phyloP scores from a whole-genome alignment of 768 basidiomycete genomes.

The Gymnopilus dilepis region DNA sequence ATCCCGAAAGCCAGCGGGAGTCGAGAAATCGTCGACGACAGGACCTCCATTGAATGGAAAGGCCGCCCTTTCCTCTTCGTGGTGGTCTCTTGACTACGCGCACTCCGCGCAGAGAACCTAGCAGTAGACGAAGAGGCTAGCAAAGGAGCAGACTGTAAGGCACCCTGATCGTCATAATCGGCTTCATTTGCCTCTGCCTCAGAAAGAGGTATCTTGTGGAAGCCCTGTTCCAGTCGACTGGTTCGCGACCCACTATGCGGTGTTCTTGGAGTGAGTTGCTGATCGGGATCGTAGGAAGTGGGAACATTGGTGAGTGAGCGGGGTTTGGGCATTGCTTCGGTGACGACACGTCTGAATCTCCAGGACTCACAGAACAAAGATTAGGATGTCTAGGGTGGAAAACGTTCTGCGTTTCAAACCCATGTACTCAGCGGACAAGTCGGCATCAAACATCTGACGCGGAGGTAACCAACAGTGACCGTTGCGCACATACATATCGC shows the following conservation, averaged over 20 bases:
- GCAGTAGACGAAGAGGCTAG: constrained; percentile 51
- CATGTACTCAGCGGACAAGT: constrained; percentile 3
- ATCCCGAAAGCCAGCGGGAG: constrained; percentile 53
- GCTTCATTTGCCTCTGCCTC: constrained; percentile 43
- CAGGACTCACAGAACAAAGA: not conserved
- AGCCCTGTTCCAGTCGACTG: constrained; percentile 60
- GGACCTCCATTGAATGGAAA: constrained; percentile 21
- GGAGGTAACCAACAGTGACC: constrained; percentile 7
- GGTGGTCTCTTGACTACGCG: constrained; percentile 32
- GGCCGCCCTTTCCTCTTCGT: constrained; percentile 17
- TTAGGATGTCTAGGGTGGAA: not conserved
- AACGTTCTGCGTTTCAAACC: too few relatives aligned
- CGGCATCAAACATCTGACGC: constrained; percentile 12
- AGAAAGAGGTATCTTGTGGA: constrained; percentile 53
- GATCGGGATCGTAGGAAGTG: constrained; percentile 37
- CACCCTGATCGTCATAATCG: constrained; percentile 42
- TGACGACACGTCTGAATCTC: not conserved
- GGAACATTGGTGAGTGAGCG: constrained; percentile 44
- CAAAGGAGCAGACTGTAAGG: constrained; percentile 52
- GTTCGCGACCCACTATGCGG: constrained; percentile 59
- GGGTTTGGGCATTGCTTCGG: constrained; percentile 43
- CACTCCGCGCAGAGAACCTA: constrained; percentile 43
- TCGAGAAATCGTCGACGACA: constrained; percentile 30
- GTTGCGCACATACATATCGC: not conserved
- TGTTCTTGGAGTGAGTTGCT: constrained; percentile 61